Evolutionary conservation across 2,329 filamentous ascomycete species (phyloP).

Genomic region (Cryphonectria radicalis): DNA sequence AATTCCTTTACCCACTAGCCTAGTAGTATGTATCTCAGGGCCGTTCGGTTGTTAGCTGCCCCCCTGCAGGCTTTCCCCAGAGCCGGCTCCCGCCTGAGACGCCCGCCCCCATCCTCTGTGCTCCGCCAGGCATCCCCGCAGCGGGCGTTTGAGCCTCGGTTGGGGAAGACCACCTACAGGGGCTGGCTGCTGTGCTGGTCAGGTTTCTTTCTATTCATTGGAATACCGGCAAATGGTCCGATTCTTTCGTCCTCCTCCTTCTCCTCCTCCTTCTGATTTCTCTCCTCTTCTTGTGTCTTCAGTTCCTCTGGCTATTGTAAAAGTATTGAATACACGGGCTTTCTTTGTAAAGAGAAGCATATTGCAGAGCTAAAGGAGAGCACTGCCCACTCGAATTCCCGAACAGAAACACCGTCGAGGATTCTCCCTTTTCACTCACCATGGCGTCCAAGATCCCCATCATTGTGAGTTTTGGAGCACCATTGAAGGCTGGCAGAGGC

Average conservation of each 20-base stretch:
- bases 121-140: neutral
- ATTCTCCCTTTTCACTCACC: constrained; percentile 11
- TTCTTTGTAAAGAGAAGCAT: neutral
- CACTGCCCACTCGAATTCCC: neutral
- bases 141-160: constrained; percentile 10
- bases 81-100: neutral
- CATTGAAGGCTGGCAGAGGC: neutral
- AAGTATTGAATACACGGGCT: too few species aligned
- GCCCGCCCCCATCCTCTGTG: neutral
- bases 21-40: neutral
- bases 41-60: neutral
- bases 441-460: constrained; percentile 35
- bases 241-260: neutral
- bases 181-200: neutral
- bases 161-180: constrained; percentile 4
- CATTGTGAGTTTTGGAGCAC: constrained; percentile 31
- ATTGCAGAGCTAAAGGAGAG: neutral
- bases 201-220: neutral
- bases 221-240: constrained; percentile 2
- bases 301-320: neutral
- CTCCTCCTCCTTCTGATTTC: neutral
- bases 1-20: too few species aligned
- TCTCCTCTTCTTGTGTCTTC: neutral
- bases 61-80: constrained; percentile 1
- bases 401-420: neutral